Conservation (phyloP, 129 eudicot species). For the Erigeron canadensis region DNA sequence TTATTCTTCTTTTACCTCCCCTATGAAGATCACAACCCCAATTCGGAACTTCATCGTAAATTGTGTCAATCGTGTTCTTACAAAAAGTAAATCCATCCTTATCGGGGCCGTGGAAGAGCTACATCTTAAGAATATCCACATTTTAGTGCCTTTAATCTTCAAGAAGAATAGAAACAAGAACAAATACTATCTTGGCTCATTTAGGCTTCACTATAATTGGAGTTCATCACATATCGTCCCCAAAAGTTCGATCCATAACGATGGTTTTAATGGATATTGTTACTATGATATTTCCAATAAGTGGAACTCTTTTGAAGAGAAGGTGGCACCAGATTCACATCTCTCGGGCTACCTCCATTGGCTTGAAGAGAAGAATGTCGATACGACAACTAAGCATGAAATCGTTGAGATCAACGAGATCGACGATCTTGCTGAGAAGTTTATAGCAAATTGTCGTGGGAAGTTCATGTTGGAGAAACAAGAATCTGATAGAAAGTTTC, state of each 20-base stretch:
- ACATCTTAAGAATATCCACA: conserved; percentile 28
- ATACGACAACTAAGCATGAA: conserved; percentile 18
- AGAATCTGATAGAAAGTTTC: conserved; percentile 80
- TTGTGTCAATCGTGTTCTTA: conserved; percentile 43
- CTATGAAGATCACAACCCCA: conserved; percentile 68
- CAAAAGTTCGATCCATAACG: conserved; percentile 11
- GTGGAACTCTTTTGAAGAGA: conserved; percentile 44
- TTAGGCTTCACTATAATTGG: conserved; percentile 74
- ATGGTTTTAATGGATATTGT: conserved; percentile 20
- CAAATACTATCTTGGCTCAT: conserved; percentile 61
- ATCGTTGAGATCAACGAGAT: conserved; percentile 47
- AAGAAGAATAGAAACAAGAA: conserved; percentile 44
- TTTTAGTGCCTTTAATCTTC: conserved; percentile 27
- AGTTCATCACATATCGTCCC: conserved; percentile 71
- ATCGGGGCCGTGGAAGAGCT: conserved; percentile 39
- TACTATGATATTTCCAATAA: conserved; percentile 51
- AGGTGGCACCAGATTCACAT: conserved; percentile 28
- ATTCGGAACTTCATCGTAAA: conserved; percentile 51
- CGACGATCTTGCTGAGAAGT: conserved; percentile 79
- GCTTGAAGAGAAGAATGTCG: conserved; percentile 66
- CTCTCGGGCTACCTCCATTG: conserved; percentile 76
- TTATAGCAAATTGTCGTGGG: conserved; percentile 75
- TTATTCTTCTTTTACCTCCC: conserved; percentile 26
- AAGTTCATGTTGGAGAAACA: conserved; percentile 81
- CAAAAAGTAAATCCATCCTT: conserved; percentile 53